A percentile compares a stretch with the other conserved stretches of the same genome.
Conservation (phyloP, 305 asterid genomes). For the Solanum hybrid region DNA sequence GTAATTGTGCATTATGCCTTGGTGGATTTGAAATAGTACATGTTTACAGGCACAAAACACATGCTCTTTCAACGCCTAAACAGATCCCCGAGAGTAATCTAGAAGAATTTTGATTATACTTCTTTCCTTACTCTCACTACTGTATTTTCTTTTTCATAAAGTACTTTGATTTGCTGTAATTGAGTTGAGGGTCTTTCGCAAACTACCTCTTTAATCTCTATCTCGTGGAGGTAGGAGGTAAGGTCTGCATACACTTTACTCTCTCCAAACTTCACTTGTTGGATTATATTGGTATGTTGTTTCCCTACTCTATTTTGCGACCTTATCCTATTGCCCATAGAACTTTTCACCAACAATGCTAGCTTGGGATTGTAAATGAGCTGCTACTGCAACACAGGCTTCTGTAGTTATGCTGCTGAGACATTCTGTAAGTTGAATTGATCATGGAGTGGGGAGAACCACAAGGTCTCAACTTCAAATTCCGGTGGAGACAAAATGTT, state of each 20-base stretch:
- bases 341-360: background rate
- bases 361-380: background rate
- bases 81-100: background rate
- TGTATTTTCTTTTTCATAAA: background rate
- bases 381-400: background rate
- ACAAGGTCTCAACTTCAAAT: background rate
- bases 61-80: background rate
- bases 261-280: background rate
- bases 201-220: background rate
- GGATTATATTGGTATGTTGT: background rate
- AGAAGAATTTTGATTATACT: background rate
- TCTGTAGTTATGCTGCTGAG: background rate
- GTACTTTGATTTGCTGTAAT: background rate
- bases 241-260: background rate
- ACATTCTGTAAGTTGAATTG: background rate
- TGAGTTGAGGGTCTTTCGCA: background rate
- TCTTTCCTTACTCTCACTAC: background rate
- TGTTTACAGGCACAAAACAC: background rate
- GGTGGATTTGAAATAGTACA: background rate
- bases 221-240: background rate
- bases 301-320: background rate
- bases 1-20: background rate
- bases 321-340: background rate
- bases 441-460: background rate
- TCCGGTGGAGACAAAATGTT: background rate